These are phyloP conservation scores for Lentithecium fluviatile DNA, from an alignment of 495 filamentous ascomycete genomes.

Conservation along the genomic window DNA sequence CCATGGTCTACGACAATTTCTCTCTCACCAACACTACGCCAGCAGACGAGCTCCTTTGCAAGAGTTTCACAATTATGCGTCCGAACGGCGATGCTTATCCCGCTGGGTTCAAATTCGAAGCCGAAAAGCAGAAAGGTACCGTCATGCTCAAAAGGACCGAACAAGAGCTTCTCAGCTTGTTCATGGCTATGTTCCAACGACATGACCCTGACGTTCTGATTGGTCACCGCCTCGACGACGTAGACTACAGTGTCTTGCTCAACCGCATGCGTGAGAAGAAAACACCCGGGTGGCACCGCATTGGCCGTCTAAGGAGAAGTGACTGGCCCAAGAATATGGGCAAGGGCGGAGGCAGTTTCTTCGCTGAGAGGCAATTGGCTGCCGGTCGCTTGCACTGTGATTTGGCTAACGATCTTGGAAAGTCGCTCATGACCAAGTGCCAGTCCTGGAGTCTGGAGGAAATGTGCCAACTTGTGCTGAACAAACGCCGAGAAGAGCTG, in stretches of 20 bases:
- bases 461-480: slow-evolving; percentile 90
- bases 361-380: slow-evolving; percentile 85
- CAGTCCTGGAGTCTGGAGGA: slow-evolving; percentile 97
- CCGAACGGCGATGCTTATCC: slow-evolving; percentile 75
- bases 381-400: slow-evolving; percentile 90
- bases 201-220: slow-evolving; percentile 91
- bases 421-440: slow-evolving; percentile 95
- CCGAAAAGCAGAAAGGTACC: slow-evolving; percentile 66
- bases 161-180: slow-evolving; percentile 75
- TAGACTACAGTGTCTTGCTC: slow-evolving; percentile 88
- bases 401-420: slow-evolving; percentile 93
- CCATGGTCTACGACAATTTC: slow-evolving; percentile 87
- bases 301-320: slow-evolving; percentile 78
- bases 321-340: slow-evolving; percentile 89
- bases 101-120: slow-evolving; percentile 75
- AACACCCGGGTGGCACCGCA: slow-evolving; percentile 86
- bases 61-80: slow-evolving; percentile 87
- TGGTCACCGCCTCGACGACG: slow-evolving; percentile 94
- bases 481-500: slow-evolving; percentile 69
- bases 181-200: slow-evolving; percentile 81
- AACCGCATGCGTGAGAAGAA: slow-evolving; percentile 86
- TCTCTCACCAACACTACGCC: slow-evolving; percentile 83
- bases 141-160: slow-evolving; percentile 81
- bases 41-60: slow-evolving; percentile 81
- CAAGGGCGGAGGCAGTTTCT: slow-evolving; percentile 81